Evolutionary conservation across 2,329 filamentous ascomycete genomes (phyloP).

Genomic region (Xylariaceae sp.): DNA sequence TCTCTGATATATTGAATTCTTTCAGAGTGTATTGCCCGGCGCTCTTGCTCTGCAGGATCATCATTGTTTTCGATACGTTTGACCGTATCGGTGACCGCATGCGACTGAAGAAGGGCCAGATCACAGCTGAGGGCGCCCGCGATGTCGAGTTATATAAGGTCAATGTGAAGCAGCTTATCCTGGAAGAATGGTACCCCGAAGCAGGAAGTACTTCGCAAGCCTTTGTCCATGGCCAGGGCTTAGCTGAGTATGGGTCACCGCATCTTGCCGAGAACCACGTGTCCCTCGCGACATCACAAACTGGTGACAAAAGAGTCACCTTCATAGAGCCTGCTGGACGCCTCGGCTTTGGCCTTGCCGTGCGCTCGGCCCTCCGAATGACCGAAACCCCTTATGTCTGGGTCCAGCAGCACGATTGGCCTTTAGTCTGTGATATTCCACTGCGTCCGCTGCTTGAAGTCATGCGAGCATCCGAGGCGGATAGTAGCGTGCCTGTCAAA

Average conservation of each 20-base stretch:
- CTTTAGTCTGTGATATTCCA: slow-evolving; percentile 44
- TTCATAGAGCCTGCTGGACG: slow-evolving; percentile 47
- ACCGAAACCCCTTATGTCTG: slow-evolving; percentile 50
- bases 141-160: slow-evolving; percentile 44
- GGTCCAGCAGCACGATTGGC: slow-evolving; percentile 57
- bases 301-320: slow-evolving; percentile 36
- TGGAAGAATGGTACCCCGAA: slow-evolving; percentile 28
- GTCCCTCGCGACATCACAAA: slow-evolving; percentile 35
- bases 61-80: slow-evolving; percentile 51
- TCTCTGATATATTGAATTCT: slow-evolving; percentile 44
- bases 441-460: slow-evolving; percentile 41
- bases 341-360: slow-evolving; percentile 51
- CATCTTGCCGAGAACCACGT: slow-evolving; percentile 37
- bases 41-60: slow-evolving; percentile 42
- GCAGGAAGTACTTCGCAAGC: not conserved
- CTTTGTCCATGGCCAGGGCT: slow-evolving; percentile 24
- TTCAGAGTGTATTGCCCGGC: slow-evolving; percentile 41
- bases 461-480: slow-evolving; percentile 39
- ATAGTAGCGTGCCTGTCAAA: slow-evolving; percentile 39
- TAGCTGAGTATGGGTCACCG: slow-evolving; percentile 48
- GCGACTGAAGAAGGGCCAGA: slow-evolving; percentile 51
- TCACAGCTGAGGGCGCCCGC: slow-evolving; percentile 43
- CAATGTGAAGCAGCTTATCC: slow-evolving; percentile 43
- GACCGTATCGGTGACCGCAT: slow-evolving; percentile 42
- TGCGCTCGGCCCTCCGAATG: slow-evolving; percentile 47